phyloP scores from a whole-genome alignment of 2,329 filamentous ascomycete genomes.

The Trichophyton schoenleinii region DNA sequence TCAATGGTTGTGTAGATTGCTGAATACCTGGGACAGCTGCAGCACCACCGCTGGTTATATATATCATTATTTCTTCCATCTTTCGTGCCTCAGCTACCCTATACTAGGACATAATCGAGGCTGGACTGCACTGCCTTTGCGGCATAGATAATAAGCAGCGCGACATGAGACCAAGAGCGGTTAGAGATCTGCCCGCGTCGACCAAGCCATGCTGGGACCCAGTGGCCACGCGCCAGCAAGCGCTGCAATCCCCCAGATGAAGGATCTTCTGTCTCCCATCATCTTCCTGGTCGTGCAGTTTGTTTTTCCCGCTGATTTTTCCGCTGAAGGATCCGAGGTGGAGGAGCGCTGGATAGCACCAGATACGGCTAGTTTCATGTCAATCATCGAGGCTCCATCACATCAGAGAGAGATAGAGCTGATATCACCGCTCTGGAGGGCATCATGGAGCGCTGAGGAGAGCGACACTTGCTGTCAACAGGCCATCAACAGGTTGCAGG shows the following conservation, averaged over 20 bases:
- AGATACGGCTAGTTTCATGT: background rate
- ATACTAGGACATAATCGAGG: background rate
- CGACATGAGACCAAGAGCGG: constrained; percentile 1
- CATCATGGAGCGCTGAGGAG: background rate
- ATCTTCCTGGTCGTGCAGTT: background rate
- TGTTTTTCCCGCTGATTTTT: background rate
- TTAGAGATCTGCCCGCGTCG: background rate
- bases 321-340: background rate
- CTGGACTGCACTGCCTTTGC: background rate
- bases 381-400: background rate
- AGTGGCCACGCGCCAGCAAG: background rate
- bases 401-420: background rate
- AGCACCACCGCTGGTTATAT: background rate
- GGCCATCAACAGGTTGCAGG: background rate
- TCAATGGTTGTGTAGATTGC: background rate
- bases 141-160: background rate
- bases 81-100: background rate
- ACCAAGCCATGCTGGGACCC: background rate
- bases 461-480: background rate
- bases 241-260: background rate
- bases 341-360: constrained; percentile 1
- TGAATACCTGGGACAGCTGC: background rate
- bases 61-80: background rate
- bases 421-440: background rate
- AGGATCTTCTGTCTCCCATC: background rate